Base-by-base conservation (phyloP, 768 basidiomycete genomes). In the Naganishia randhawae region DNA sequence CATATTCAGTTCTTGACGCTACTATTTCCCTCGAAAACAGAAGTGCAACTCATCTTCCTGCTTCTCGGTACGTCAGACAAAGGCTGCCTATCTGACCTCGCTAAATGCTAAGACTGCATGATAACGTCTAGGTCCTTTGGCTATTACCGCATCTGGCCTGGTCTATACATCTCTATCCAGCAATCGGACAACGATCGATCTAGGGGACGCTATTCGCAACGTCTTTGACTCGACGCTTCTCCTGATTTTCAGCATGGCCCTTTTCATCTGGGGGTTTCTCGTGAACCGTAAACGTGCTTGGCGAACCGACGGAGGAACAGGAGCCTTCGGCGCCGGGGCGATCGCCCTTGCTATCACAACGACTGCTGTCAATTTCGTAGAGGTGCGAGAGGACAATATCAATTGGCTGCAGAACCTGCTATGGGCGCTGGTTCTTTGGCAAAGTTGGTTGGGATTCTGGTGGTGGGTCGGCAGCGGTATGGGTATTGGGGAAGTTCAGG, bases 1-100 rank as follows among this genome's bases (percentile, higher is more conserved):
- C 94, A 98, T 77, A 96, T 99, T 57, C 96, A 98, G 79, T 97
- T 98, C 80, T 84, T 99, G 64, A 95, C 96, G 8, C 84, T 98
- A 13, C 84, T 99, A 11, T 99, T 91, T 78, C 96, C 96, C 8
- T 97, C 95, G 25, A 82, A 85, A 29, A 84, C 95, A 27, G 96
- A 98, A 81, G 89, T 87, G 3, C 82, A 88, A 37, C 85, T 99
- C 42, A 92, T 99, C 53, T 88, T 92, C 75, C 81, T 85, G 48
- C 84, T 97, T 11, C 85, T 99, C 19, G 92, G 88, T 88, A 71
- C 45, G 83, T 82, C 22, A 0, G 3, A 19, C 16, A 11, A 14
- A 29, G 19, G 16, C 65, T 53, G 16, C 27, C 8, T 42, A 25
- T 17, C 29, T 57, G 39, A 14, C 33, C 51, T 19, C 22, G 0